These are phyloP conservation scores for Plasmodium knowlesi DNA, from an alignment of 169 alveolate genomes.

Conservation along the genomic window DNA sequence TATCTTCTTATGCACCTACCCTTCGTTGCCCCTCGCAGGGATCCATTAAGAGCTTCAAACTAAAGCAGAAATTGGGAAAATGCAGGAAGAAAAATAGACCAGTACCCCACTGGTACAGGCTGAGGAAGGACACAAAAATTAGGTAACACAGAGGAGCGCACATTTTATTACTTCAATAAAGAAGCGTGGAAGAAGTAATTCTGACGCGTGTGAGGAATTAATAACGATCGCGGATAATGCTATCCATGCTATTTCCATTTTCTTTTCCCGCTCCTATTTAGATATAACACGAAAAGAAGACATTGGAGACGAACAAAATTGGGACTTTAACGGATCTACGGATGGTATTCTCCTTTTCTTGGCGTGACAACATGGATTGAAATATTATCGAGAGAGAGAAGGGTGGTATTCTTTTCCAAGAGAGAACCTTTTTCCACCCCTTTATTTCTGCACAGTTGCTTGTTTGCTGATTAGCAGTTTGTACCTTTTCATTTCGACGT, in stretches of 20 bases:
- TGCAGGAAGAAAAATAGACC: slow-evolving; percentile 96
- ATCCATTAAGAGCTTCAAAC: slow-evolving; percentile 91
- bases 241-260: background rate
- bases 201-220: background rate
- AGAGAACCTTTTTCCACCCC: background rate
- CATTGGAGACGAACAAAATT: slow-evolving; percentile 98
- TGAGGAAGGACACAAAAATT: slow-evolving; percentile 92
- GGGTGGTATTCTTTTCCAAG: background rate
- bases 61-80: slow-evolving; percentile 94
- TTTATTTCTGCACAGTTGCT: background rate
- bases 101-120: slow-evolving; percentile 97
- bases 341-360: background rate
- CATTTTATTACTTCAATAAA: background rate
- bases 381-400: background rate
- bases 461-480: background rate
- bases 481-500: background rate
- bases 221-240: background rate
- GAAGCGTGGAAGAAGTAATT: background rate
- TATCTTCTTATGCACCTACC: background rate
- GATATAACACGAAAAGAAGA: slow-evolving; percentile 96
- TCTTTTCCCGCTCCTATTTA: slow-evolving; percentile 25
- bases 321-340: slow-evolving; percentile 85
- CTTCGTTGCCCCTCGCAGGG: slow-evolving; percentile 84
- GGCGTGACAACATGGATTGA: background rate
- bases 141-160: slow-evolving; percentile 83